Evolutionary conservation across 208 protist genomes (phyloP).

Genomic region (Phytomonas francai): DNA sequence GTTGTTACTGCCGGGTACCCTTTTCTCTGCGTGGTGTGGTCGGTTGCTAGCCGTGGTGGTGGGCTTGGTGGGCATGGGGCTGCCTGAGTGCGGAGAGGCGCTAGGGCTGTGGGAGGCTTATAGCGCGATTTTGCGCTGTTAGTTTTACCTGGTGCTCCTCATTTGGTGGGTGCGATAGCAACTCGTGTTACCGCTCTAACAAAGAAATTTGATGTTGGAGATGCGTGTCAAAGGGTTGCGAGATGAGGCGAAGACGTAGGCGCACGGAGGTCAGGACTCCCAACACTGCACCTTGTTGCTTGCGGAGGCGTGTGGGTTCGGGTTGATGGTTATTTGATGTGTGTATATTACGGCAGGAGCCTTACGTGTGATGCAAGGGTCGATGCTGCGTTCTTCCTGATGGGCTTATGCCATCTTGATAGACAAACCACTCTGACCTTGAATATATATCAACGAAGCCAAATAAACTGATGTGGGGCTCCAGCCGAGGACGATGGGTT

Average conservation of each 20-base stretch:
- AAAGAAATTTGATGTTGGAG: slow-evolving; percentile 27
- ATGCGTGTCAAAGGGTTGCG: slow-evolving; percentile 76
- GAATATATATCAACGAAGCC: neutral
- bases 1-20: neutral
- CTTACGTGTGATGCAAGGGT: slow-evolving; percentile 12
- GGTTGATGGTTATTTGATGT: slow-evolving; percentile 12
- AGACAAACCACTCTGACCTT: neutral
- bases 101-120: neutral
- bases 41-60: neutral
- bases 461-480: neutral
- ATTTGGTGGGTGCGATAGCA: slow-evolving; percentile 19
- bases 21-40: neutral
- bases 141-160: neutral
- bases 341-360: neutral
- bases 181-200: slow-evolving; percentile 71
- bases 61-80: no score
- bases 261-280: neutral
- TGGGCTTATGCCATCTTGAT: neutral
- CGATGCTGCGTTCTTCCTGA: slow-evolving; percentile 26
- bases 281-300: slow-evolving; percentile 2
- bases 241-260: slow-evolving; percentile 18
- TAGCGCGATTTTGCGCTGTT: neutral
- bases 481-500: neutral
- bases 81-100: no score
- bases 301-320: slow-evolving; percentile 9